Evolutionary conservation across 179 eudicot genomes (phyloP), one percentile per base, ranked within the genome.

Genomic region (Beta lomatogona): DNA sequence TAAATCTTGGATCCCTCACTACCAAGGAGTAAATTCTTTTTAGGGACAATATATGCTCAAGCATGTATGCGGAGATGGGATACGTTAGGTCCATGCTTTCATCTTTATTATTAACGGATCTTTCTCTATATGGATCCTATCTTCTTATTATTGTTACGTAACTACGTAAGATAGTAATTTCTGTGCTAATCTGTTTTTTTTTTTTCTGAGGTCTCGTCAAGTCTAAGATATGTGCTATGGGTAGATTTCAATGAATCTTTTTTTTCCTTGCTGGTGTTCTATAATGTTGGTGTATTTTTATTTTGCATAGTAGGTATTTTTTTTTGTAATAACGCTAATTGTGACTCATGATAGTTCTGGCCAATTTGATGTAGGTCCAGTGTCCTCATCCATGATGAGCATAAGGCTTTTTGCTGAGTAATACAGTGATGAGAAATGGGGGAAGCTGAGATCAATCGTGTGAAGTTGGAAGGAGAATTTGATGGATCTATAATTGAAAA

Each of bases 401-500:
- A 48, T 59, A 68, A 71, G 44, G 67, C 71, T 25, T 60, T 13
- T 41, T 75, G 48, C 61, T 79, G 65, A 36, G 71, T 48, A 57
- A 60, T 83, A 80, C 79, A 80, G 87, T 79, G 82, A 86, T 72
- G 80, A 66, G 64, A 64, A 48, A 83, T 78, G 86, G 82, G 79
- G 21, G 89, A 86, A 75, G 84, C 55, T 82, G 82, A 79, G 75
- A 71, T 82, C 78, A 84, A 60, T 55, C 76, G 58, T 83, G 83
- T 89, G 79, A 89, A 88, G 77, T 63, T 85, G 77, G 91, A 87
- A 86, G 76, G 59, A 14, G 83, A 84, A 77, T 73, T 81, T 36
- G 25, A 64, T 73, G 81, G 79, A 70, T 77, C 45, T 67, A 53
- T 82, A 48, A 57, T 82, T 77, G 83, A 82, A 53, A 82, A 70